phyloP scores from a whole-genome alignment of 2,329 filamentous ascomycete genomes.

The Byssothecium circinans region DNA sequence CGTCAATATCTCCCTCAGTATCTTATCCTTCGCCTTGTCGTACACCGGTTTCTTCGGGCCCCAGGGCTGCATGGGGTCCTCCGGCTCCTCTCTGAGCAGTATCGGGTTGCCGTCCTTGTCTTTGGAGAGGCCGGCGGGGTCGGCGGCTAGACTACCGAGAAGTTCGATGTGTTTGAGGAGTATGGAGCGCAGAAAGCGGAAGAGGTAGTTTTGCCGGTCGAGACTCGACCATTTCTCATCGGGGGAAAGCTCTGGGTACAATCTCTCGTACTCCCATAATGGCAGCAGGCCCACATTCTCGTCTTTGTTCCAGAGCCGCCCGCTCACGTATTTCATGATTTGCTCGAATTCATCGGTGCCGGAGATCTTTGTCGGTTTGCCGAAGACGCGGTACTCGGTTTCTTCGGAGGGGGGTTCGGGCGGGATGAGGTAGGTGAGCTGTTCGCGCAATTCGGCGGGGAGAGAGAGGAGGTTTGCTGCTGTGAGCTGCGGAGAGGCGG shows the following conservation, averaged over 20 bases:
- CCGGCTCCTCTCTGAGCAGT: background rate
- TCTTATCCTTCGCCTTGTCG: constrained; percentile 62
- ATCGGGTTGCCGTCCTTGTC: background rate
- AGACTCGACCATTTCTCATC: constrained; percentile 40
- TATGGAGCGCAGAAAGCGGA: constrained; percentile 78
- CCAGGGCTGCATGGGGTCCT: background rate
- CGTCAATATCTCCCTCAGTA: constrained; percentile 76
- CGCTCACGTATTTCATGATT: constrained; percentile 27
- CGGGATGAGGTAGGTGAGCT: constrained; percentile 67
- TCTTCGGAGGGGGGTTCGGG: constrained; percentile 72
- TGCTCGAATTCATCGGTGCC: constrained; percentile 29
- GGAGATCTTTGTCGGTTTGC: constrained; percentile 57
- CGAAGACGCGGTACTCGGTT: constrained; percentile 72
- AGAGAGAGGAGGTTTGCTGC: constrained; percentile 50
- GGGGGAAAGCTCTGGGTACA: constrained; percentile 63
- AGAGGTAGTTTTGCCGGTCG: constrained; percentile 63
- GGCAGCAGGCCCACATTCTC: constrained; percentile 62
- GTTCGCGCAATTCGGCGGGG: constrained; percentile 65
- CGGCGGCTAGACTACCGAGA: constrained; percentile 68
- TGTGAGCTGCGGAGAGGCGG: constrained; percentile 16
- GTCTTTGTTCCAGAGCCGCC: constrained; percentile 26
- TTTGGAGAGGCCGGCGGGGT: constrained; percentile 49
- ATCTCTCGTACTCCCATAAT: constrained; percentile 70
- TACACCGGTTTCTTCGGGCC: background rate
- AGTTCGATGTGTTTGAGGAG: constrained; percentile 89